phyloP scores from a whole-genome alignment of 2,329 filamentous ascomycete species.

The Blastomyces parvus region DNA sequence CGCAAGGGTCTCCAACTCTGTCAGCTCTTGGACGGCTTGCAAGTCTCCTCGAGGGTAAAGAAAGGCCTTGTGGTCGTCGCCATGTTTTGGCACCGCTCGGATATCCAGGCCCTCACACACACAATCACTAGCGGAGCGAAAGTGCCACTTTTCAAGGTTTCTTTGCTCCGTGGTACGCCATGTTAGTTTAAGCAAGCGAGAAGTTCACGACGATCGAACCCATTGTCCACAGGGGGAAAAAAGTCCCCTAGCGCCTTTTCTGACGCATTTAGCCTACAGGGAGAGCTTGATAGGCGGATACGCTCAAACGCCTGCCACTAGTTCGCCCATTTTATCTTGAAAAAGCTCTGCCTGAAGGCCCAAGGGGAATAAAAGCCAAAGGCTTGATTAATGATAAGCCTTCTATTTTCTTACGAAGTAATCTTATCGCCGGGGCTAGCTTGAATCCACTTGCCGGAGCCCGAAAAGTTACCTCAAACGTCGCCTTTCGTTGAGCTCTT shows the following conservation, averaged over 20 bases:
- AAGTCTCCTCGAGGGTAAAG: too few relatives aligned
- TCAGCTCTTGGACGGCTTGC: too few relatives aligned
- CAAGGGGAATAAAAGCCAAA: neutral
- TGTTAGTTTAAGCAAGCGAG: neutral
- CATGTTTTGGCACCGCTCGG: neutral
- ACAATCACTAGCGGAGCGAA: neutral
- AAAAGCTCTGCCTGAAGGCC: neutral
- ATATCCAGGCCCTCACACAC: neutral
- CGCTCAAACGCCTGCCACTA: neutral
- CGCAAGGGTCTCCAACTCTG: too few relatives aligned
- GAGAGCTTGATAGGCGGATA: neutral
- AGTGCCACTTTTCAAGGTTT: too few relatives aligned
- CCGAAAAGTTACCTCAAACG: neutral
- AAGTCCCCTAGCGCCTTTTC: neutral
- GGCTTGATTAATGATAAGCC: neutral
- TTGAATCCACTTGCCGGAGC: conserved; percentile 1
- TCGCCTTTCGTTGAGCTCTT: neutral
- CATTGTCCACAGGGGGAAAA: neutral
- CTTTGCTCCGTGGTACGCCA: too few relatives aligned
- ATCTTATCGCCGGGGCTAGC: neutral
- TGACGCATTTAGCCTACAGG: neutral
- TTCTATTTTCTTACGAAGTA: neutral
- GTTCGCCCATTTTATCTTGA: neutral
- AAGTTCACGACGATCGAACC: neutral
- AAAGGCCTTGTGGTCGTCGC: too few relatives aligned